Evolutionary conservation across 805 yeast genomes (phyloP).

Genomic region (Cyberlindnera subsufficiens): DNA sequence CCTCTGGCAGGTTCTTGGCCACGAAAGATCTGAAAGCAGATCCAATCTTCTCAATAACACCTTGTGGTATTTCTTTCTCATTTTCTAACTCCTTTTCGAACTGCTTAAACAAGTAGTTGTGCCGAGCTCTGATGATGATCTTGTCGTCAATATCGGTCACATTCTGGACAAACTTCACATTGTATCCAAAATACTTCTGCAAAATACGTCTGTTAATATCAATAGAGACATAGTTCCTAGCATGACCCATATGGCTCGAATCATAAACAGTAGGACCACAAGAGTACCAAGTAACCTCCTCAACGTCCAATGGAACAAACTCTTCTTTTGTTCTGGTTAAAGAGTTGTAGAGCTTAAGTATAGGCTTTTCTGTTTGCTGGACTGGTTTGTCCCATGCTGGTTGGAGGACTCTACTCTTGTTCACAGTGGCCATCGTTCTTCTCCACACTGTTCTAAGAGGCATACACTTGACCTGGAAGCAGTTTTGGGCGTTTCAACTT

Average conservation of each 20-base stretch:
- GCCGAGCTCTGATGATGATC: slow-evolving; percentile 92
- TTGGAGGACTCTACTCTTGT: slow-evolving; percentile 32
- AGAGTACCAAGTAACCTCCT: slow-evolving; percentile 85
- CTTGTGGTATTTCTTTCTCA: slow-evolving; percentile 22
- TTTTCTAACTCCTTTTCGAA: slow-evolving; percentile 32
- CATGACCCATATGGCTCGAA: slow-evolving; percentile 97
- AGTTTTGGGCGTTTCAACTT: neutral
- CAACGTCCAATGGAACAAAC: slow-evolving; percentile 63
- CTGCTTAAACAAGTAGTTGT: slow-evolving; percentile 69
- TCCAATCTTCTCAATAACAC: slow-evolving; percentile 33
- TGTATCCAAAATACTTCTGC: slow-evolving; percentile 88
- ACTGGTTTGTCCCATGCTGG: slow-evolving; percentile 48
- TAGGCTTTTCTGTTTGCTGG: slow-evolving; percentile 25
- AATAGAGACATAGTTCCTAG: slow-evolving; percentile 90
- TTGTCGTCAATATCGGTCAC: slow-evolving; percentile 99
- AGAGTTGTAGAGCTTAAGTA: slow-evolving; percentile 70
- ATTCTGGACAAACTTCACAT: slow-evolving; percentile 84
- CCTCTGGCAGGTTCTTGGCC: slow-evolving; percentile 46
- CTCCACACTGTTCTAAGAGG: neutral
- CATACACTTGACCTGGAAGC: slow-evolving; percentile 2
- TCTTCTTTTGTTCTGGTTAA: slow-evolving; percentile 75
- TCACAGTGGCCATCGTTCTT: slow-evolving; percentile 22
- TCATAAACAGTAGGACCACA: slow-evolving; percentile 99
- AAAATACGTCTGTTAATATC: slow-evolving; percentile 89
- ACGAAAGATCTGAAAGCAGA: slow-evolving; percentile 46